phyloP scores from a whole-genome alignment of 148 eudicot genomes.

The Limonium bicolor region DNA sequence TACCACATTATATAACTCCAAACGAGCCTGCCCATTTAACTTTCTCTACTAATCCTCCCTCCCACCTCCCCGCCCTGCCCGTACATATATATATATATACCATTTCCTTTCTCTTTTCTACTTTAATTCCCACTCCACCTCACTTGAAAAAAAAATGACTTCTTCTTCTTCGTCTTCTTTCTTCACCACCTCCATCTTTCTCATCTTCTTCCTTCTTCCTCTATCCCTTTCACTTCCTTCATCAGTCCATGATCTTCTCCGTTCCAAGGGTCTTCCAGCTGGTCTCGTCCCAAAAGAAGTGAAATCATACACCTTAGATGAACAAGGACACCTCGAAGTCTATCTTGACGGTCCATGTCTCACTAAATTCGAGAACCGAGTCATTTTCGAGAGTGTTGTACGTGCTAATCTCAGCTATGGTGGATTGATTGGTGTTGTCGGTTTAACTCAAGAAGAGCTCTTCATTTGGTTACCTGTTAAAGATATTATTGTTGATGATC shows the following conservation, averaged over 20 bases:
- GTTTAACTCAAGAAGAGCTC: slow-evolving; percentile 63
- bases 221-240: not conserved
- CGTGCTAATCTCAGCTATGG: slow-evolving; percentile 62
- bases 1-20: not conserved
- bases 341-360: slow-evolving; percentile 47
- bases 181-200: not conserved
- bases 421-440: slow-evolving; percentile 44
- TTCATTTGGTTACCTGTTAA: slow-evolving; percentile 74
- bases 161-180: slow-evolving; percentile 22
- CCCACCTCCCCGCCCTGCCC: not conserved
- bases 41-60: not conserved
- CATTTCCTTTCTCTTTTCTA: slow-evolving; percentile 1
- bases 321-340: slow-evolving; percentile 38
- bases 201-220: slow-evolving; percentile 1
- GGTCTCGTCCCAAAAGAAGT: slow-evolving; percentile 64
- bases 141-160: not conserved
- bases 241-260: slow-evolving; percentile 55
- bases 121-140: not conserved
- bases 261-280: slow-evolving; percentile 39
- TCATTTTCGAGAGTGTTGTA: slow-evolving; percentile 46
- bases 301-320: slow-evolving; percentile 34
- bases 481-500: slow-evolving; percentile 58
- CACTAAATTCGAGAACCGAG: slow-evolving; percentile 66
- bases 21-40: not conserved
- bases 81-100: not conserved